Conservation (phyloP, 768 basidiomycete genomes). For the Pholiota conissans region DNA sequence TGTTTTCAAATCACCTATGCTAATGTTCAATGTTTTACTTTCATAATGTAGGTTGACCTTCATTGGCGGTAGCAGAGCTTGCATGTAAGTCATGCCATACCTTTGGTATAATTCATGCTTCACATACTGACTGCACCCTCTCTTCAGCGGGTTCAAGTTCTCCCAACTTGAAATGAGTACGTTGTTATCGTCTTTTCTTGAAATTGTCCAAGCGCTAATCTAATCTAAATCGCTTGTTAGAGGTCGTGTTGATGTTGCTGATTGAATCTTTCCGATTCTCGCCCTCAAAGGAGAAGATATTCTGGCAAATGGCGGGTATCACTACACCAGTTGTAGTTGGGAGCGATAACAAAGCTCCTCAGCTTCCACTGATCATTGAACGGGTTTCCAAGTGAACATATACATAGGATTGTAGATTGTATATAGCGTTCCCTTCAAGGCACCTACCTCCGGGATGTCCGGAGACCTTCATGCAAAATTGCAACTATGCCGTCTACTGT, state of each 20-base stretch:
- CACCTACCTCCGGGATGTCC: too few species aligned
- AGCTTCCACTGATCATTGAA: constrained; percentile 7
- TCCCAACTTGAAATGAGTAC: constrained; percentile 31
- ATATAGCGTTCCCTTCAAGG: too few species aligned
- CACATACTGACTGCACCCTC: background rate
- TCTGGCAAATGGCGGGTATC: constrained; percentile 9
- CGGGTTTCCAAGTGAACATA: background rate
- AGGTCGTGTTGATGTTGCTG: constrained; percentile 23
- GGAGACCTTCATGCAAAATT: background rate
- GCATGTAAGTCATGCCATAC: constrained; percentile 42
- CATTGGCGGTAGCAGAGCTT: constrained; percentile 44
- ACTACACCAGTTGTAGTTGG: constrained; percentile 4
- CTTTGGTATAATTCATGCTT: background rate
- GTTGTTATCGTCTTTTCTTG: background rate
- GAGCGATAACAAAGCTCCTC: background rate
- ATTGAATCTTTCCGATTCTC: constrained; percentile 8
- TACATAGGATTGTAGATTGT: too few species aligned
- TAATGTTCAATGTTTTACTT: background rate
- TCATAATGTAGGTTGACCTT: constrained; percentile 40
- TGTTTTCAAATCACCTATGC: background rate
- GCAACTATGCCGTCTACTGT: background rate
- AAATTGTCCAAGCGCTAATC: background rate
- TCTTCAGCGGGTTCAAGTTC: constrained; percentile 21
- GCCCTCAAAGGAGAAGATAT: constrained; percentile 8
- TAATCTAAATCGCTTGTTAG: constrained; percentile 7